These are phyloP conservation scores for sorghum (Sorghum bicolor) DNA, from an alignment of 176 grass and related monocot genomes.

Conservation along the genomic window DNA sequence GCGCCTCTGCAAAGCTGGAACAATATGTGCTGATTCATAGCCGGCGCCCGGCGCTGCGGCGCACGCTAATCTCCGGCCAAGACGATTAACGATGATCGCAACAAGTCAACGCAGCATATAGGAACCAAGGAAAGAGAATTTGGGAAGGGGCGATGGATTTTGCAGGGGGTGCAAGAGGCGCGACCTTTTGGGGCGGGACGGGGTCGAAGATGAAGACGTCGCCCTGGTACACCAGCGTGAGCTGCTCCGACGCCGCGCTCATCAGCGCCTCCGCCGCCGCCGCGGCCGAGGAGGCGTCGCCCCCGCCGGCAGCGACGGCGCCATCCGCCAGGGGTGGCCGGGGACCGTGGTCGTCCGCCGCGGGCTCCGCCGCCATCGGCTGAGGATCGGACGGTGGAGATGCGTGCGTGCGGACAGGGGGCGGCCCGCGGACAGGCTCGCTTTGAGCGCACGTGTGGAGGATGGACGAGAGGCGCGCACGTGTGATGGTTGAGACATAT, in stretches of 20 bases:
- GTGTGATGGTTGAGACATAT: constrained; percentile 32
- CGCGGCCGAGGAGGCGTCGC: neutral
- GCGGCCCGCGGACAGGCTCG: neutral
- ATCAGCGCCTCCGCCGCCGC: constrained; percentile 41
- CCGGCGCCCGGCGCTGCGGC: neutral
- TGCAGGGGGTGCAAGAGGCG: constrained; percentile 24
- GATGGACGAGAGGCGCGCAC: constrained; percentile 11
- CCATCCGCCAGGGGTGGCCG: constrained; percentile 2
- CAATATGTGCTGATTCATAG: neutral
- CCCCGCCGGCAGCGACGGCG: constrained; percentile 17
- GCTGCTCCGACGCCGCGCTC: constrained; percentile 63
- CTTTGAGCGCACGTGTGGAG: constrained; percentile 45
- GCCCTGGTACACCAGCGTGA: constrained; percentile 70
- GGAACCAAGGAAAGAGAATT: neutral
- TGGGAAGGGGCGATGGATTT: neutral
- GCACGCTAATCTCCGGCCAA: neutral
- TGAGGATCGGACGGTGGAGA: constrained; percentile 43
- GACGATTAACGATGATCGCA: neutral
- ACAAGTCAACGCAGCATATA: constrained; percentile 24
- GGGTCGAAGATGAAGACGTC: constrained; percentile 83
- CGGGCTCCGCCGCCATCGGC: constrained; percentile 45
- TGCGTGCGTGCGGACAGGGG: neutral
- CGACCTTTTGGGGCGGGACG: constrained; percentile 72
- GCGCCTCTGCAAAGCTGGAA: neutral
- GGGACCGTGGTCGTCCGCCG: constrained; percentile 33